Conservation (phyloP, 257 asterid genomes). For the Buddleja alternifolia region DNA sequence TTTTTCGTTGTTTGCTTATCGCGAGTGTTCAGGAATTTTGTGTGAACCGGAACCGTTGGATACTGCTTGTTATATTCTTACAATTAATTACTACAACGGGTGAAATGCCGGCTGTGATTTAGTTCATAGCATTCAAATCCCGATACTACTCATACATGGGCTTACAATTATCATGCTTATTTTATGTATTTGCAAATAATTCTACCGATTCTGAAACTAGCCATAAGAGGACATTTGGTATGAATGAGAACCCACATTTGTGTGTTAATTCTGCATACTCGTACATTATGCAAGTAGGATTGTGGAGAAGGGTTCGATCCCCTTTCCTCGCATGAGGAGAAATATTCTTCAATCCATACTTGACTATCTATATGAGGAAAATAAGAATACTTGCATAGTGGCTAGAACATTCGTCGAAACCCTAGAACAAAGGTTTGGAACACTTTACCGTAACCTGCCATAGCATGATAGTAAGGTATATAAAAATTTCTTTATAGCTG, state of each 20-base stretch:
- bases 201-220: not conserved
- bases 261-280: not conserved
- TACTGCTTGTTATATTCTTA: not conserved
- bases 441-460: not conserved
- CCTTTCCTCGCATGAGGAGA: no score
- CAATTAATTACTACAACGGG: no score
- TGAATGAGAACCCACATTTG: not conserved
- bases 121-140: not conserved
- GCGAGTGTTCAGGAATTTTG: not conserved
- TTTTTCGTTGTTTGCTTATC: conserved; percentile 4
- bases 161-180: not conserved
- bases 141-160: not conserved
- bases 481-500: no score
- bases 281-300: not conserved
- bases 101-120: not conserved
- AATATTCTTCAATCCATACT: no score
- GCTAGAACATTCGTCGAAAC: not conserved
- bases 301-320: not conserved
- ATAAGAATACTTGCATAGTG: not conserved
- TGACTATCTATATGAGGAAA: not conserved
- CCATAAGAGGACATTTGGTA: not conserved
- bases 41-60: not conserved
- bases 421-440: not conserved
- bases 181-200: not conserved
- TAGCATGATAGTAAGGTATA: no score